Evolutionary conservation across 2,329 filamentous ascomycete genomes (phyloP).

Genomic region (Colletotrichum somersetense): DNA sequence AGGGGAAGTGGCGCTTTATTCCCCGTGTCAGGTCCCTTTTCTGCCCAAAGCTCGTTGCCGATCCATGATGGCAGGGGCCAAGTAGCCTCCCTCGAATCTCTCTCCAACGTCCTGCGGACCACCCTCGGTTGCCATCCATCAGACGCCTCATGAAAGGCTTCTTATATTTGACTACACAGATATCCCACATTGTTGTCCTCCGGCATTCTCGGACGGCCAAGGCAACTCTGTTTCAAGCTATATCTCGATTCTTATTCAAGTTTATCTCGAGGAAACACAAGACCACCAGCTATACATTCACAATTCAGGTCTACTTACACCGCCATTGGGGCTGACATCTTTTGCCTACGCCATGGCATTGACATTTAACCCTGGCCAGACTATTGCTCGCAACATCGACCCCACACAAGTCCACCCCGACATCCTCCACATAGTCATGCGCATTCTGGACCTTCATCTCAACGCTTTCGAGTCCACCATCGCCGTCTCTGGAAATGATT

Average conservation of each 20-base stretch:
- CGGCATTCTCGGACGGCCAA: neutral
- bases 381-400: constrained; percentile 32
- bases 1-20: constrained; percentile 24
- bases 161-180: constrained; percentile 25
- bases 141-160: neutral
- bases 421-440: constrained; percentile 24
- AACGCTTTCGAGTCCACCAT: constrained; percentile 36
- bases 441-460: constrained; percentile 32
- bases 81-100: constrained; percentile 29
- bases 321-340: neutral
- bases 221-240: neutral
- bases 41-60: constrained; percentile 2
- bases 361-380: constrained; percentile 32
- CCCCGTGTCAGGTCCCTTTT: constrained; percentile 15
- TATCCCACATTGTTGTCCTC: constrained; percentile 1
- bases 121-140: neutral
- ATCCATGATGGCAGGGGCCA: constrained; percentile 3
- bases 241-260: neutral
- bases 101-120: neutral
- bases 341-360: constrained; percentile 15
- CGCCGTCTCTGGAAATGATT: constrained; percentile 27
- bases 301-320: constrained; percentile 8
- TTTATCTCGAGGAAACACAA: neutral
- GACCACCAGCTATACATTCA: neutral
- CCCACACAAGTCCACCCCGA: constrained; percentile 24